phyloP scores from a whole-genome alignment of 805 yeast genomes.

The Candida germanica region DNA sequence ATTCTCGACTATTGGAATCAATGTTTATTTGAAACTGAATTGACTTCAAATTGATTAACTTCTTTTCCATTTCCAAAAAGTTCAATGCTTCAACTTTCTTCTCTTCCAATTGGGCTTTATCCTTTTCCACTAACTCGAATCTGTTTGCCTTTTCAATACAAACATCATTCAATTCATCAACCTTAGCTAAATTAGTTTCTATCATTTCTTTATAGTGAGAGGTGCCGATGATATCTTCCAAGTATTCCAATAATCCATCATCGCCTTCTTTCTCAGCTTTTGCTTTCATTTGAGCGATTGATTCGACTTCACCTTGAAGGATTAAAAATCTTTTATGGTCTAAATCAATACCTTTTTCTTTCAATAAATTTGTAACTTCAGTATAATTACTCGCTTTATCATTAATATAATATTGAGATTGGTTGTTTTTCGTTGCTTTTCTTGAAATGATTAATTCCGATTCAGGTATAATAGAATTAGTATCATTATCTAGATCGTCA shows the following conservation, averaged over 20 bases:
- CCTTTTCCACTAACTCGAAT: constrained; percentile 75
- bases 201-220: constrained; percentile 75
- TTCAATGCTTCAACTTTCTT: constrained; percentile 68
- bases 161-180: constrained; percentile 74
- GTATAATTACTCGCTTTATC: constrained; percentile 67
- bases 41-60: constrained; percentile 50
- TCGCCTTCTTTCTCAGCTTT: constrained; percentile 90
- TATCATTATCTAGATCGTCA: constrained; percentile 37
- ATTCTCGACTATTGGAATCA: constrained; percentile 34
- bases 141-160: constrained; percentile 80
- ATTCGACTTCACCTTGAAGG: constrained; percentile 97
- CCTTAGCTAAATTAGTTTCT: constrained; percentile 55
- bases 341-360: constrained; percentile 83
- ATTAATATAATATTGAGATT: constrained; percentile 77
- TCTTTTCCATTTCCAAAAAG: constrained; percentile 63
- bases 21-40: constrained; percentile 54
- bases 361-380: constrained; percentile 71
- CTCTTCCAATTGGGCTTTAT: constrained; percentile 61
- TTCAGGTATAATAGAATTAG: constrained; percentile 40
- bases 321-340: constrained; percentile 94
- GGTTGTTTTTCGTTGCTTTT: constrained; percentile 70
- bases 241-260: constrained; percentile 89
- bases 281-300: constrained; percentile 97
- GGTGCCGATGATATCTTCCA: constrained; percentile 97
- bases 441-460: constrained; percentile 72